Base-by-base conservation (phyloP, 441 rosid species). In the Iberis amara region DNA sequence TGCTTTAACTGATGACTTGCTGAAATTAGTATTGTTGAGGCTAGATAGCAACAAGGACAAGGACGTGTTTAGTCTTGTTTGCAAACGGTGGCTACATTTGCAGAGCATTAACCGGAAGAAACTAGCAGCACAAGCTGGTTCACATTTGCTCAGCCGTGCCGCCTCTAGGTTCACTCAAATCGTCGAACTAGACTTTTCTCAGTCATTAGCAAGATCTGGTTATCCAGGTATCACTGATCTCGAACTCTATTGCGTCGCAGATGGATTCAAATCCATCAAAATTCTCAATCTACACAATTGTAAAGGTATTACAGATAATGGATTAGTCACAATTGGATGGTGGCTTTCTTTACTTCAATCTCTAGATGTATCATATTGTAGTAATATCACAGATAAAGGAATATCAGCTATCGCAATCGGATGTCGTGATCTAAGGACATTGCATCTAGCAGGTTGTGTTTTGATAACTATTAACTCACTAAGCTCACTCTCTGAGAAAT, bases 201-300 rank as follows among this genome's bases (percentile, higher is more conserved):
- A 88, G 91, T 85, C 98, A 6, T 13, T 70, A 38, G 85, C 96
- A 30, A 77, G 96, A 73, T 88, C 96, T 0, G 88, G 82, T 67
- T 85, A 74, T 64, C 98, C 96, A 4, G 98, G 98, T 3, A 82
- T 88, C 24, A 82, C 94, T 11, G 98, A 91, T 58, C 78, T 89
- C 41, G 96, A 88, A 72, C 90, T 91, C 13, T 55, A 74, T 43
- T 86, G 88, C 10, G 73, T 91, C 54, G 79, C 95, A 28, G 64
- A 68, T 45, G 96, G 86, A 1, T 85, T 91, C 61, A 78, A 72
- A 67, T 77, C 62, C 68, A 65, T 91, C 60, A 73, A 67, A 62
- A 61, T 82, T 35, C 89, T 85, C 37, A 70, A 64, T 63, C 68
- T 88, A 57, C 82, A 76, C 24, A 68, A 82, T 61, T 91, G 98